Conservation (phyloP, 208 protist species). For the Trypanosomatidae sp. region DNA sequence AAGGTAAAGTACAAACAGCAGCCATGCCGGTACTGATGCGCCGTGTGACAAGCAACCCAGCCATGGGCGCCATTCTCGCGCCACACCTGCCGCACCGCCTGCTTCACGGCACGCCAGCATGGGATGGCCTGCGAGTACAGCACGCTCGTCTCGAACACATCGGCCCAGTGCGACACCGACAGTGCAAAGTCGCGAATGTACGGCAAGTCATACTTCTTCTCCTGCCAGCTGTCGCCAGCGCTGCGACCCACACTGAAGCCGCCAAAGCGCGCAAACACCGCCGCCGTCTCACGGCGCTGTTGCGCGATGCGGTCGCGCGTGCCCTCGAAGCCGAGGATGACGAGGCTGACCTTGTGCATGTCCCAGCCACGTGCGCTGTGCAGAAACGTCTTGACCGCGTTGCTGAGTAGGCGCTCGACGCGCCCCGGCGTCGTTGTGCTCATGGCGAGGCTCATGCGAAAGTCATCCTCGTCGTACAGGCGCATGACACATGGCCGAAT, state of each 20-base stretch:
- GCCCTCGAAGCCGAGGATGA: slow-evolving; percentile 83
- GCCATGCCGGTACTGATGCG: slow-evolving; percentile 86
- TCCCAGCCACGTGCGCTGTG: slow-evolving; percentile 49
- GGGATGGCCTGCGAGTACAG: slow-evolving; percentile 73
- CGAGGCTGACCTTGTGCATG: slow-evolving; percentile 52
- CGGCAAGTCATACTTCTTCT: slow-evolving; percentile 91
- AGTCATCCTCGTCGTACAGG: slow-evolving; percentile 88
- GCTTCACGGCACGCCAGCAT: slow-evolving; percentile 87
- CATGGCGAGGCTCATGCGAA: slow-evolving; percentile 79
- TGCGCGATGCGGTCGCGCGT: slow-evolving; percentile 40
- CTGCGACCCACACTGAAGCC: slow-evolving; percentile 42
- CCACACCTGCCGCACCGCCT: slow-evolving; percentile 67
- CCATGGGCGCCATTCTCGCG: slow-evolving; percentile 57
- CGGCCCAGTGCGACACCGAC: slow-evolving; percentile 71
- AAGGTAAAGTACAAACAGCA: slow-evolving; percentile 92
- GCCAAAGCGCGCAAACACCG: slow-evolving; percentile 45
- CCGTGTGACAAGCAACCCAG: slow-evolving; percentile 89
- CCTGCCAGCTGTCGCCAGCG: slow-evolving; percentile 77
- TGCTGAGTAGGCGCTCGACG: slow-evolving; percentile 30
- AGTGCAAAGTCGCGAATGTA: slow-evolving; percentile 86
- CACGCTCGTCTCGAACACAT: slow-evolving; percentile 88
- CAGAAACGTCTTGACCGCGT: slow-evolving; percentile 54
- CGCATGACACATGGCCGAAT: slow-evolving; percentile 81
- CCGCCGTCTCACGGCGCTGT: slow-evolving; percentile 42
- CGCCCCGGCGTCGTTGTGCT: slow-evolving; percentile 41